A percentile compares a stretch with the other conserved stretches of the same genome.
Evolutionary conservation across 306 rosid species (phyloP).

Genomic region (Ammopiptanthus mongolicus): DNA sequence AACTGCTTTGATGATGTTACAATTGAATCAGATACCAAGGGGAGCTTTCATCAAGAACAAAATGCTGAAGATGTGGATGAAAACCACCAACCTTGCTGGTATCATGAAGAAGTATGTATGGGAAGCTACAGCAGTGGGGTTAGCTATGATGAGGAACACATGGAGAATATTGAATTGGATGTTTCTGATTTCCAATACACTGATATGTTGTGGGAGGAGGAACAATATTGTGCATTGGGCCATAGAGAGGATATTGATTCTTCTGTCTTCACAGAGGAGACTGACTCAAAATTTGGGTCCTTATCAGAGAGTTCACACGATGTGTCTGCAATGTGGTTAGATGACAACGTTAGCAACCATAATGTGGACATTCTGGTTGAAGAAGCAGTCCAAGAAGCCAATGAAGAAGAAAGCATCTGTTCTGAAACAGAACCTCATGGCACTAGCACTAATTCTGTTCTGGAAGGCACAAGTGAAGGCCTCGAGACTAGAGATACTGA

Average conservation of each 20-base stretch:
- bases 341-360: constrained; percentile 25
- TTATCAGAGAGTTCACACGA: constrained; percentile 22
- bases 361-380: constrained; percentile 3
- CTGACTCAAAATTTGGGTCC: constrained; percentile 10
- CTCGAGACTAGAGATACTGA: constrained; percentile 27
- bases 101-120: constrained; percentile 24
- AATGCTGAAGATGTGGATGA: constrained; percentile 14
- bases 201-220: constrained; percentile 52
- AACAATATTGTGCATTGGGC: constrained; percentile 23
- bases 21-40: constrained; percentile 23
- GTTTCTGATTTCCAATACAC: constrained; percentile 26
- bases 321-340: constrained; percentile 15
- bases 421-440: constrained; percentile 25
- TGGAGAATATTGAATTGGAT: constrained; percentile 23
- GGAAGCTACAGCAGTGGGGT: constrained; percentile 30
- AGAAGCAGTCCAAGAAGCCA: constrained; percentile 4
- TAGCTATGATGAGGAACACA: constrained; percentile 23
- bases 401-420: constrained; percentile 10
- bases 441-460: constrained; percentile 15
- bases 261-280: constrained; percentile 21
- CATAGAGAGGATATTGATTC: constrained; percentile 23
- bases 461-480: constrained; percentile 13
- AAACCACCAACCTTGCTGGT: constrained; percentile 14
- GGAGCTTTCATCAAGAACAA: constrained; percentile 18
- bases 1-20: not conserved